Evolutionary conservation across 2,329 filamentous ascomycete genomes (phyloP), one percentile per base, ranked within the genome.

Genomic region (Penicillium sp.): DNA sequence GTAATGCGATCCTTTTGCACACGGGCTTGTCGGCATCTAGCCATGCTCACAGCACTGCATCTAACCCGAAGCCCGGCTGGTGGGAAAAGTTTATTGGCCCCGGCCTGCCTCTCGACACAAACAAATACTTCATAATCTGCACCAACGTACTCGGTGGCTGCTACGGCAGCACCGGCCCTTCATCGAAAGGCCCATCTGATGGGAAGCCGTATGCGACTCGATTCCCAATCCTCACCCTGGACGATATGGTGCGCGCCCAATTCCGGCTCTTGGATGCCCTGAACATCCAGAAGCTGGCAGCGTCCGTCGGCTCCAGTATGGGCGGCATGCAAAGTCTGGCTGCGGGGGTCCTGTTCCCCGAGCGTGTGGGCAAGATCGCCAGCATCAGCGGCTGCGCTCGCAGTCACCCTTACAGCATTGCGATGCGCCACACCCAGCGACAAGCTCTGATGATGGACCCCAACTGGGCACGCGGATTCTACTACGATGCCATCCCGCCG

Each of bases 381-480:
- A 92, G 86, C 64, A 94, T 97, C 66, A 95, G 89, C 66, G 94
- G 92, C 11, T 99, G 94, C 71, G 94, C 92, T 0, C 81, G 94
- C 57, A 95, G 89, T 62, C 94, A 99, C 69, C 94, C 94, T 0
- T 99, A 99, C 76, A 95, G 92, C 71, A 96, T 99, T 69, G 94
- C 94, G 30, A 96, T 99, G 92, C 86, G 94, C 48, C 94, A 99
- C 74, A 96, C 92, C 0, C 94, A 99, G 74, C 86, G 94, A 25
- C 94, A 97, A 76, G 94, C 96, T 1, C 81, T 99, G 43, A 97
- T 99, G 92, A 96, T 96, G 88, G 94, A 99, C 65, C 91, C 92
- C 2, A 91, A 95, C 66, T 99, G 94, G 94, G 89, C 90, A 61
- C 85, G 94, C 31, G 94, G 94, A 2, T 95, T 92, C 75, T 97